Percentiles rank a stretch among this genome's conserved stretches.
These are phyloP conservation scores for Tubosaeta sp. DNA, from an alignment of 768 basidiomycete genomes.

Conservation along the genomic window DNA sequence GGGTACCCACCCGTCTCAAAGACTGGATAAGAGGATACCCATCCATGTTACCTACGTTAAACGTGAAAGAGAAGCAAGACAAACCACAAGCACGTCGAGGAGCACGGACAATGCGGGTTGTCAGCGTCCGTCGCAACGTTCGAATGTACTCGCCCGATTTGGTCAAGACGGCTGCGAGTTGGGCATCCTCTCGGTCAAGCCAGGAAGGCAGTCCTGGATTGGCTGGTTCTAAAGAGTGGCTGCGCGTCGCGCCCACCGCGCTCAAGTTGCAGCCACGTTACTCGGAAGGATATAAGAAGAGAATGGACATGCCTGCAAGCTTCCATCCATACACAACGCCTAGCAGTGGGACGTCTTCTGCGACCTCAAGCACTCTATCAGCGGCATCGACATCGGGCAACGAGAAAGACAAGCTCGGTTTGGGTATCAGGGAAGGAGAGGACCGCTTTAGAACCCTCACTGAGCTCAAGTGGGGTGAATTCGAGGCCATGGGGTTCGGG, in stretches of 20 bases:
- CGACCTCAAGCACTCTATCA: constrained; percentile 40
- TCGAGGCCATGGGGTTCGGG: constrained; percentile 80
- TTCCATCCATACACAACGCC: constrained; percentile 49
- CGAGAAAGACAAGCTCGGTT: constrained; percentile 28
- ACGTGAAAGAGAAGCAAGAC: constrained; percentile 41
- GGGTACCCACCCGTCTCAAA: constrained; percentile 80
- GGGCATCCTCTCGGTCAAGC: constrained; percentile 37
- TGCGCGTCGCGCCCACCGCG: constrained; percentile 59
- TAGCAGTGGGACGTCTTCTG: constrained; percentile 32
- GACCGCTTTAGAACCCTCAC: constrained; percentile 78
- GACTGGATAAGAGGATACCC: constrained; percentile 93
- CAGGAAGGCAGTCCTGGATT: constrained; percentile 34
- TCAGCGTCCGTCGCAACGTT: constrained; percentile 75
- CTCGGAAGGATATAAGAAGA: constrained; percentile 70
- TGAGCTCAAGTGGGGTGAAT: constrained; percentile 89
- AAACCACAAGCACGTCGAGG: constrained; percentile 69
- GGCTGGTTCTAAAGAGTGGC: constrained; percentile 70
- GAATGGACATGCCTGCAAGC: constrained; percentile 61
- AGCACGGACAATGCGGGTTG: constrained; percentile 70
- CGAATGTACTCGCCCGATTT: constrained; percentile 86
- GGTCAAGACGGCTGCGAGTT: constrained; percentile 56
- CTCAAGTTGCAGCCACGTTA: constrained; percentile 63
- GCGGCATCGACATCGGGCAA: constrained; percentile 32
- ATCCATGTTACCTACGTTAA: constrained; percentile 63
- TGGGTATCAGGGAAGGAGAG: constrained; percentile 44